Evolutionary conservation across 345 rosid species (phyloP).

Genomic region (Eucalyptus sideroxylon): DNA sequence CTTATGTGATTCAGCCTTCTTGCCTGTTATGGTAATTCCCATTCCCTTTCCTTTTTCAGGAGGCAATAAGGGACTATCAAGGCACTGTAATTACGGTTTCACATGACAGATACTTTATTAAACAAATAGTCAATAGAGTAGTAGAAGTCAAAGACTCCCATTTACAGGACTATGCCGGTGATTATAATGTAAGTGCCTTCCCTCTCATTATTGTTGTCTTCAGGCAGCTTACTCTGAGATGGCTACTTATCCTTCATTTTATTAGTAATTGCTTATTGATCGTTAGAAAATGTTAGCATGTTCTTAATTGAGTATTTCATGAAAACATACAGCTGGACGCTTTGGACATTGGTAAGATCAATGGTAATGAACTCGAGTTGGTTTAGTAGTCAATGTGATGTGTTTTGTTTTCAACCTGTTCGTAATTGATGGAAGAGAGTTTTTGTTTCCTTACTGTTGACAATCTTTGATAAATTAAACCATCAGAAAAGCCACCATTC

Average conservation of each 20-base stretch:
- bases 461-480: not conserved
- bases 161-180: slow-evolving; percentile 76
- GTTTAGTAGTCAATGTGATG: not conserved
- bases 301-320: not conserved
- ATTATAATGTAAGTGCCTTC: slow-evolving; percentile 52
- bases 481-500: not conserved
- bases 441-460: not conserved
- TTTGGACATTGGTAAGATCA: not conserved
- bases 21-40: not conserved
- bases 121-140: slow-evolving; percentile 94
- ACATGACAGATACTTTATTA: slow-evolving; percentile 86
- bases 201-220: not conserved
- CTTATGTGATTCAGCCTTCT: not conserved
- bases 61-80: slow-evolving; percentile 74
- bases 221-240: not conserved
- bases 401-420: not conserved
- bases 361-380: not conserved
- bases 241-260: not conserved
- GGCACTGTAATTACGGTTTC: slow-evolving; percentile 89
- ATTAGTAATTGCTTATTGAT: not conserved
- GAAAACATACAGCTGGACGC: not conserved
- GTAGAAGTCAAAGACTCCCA: slow-evolving; percentile 60
- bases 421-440: not conserved
- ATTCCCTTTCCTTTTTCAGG: slow-evolving; percentile 29
- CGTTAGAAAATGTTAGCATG: not conserved